These are phyloP conservation scores for Juglanconis oblonga DNA, from an alignment of 2,329 filamentous ascomycete genomes.

Conservation along the genomic window DNA sequence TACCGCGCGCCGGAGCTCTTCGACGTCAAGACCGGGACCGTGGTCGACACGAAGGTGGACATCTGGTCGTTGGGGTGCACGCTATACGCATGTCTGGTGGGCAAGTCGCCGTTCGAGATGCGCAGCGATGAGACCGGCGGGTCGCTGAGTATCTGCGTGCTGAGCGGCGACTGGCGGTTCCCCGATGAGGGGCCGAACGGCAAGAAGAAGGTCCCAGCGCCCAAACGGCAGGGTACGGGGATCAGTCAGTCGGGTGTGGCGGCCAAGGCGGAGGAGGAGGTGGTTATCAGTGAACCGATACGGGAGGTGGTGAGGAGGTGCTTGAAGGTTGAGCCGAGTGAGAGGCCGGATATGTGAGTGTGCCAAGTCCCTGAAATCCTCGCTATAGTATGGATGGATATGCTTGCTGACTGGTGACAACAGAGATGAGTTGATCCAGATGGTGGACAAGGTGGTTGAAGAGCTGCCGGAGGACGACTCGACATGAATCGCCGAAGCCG, in stretches of 20 bases:
- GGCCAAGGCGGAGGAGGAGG: constrained; percentile 37
- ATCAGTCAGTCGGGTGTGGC: constrained; percentile 21
- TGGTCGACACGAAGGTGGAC: constrained; percentile 94
- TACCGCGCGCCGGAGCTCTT: constrained; percentile 97
- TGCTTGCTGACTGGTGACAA: background rate
- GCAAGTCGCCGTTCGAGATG: constrained; percentile 95
- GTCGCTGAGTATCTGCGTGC: constrained; percentile 84
- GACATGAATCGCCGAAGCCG: background rate
- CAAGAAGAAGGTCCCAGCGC: constrained; percentile 39
- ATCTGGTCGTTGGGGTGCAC: constrained; percentile 98
- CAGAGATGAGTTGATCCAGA: constrained; percentile 68
- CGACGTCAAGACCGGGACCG: constrained; percentile 89
- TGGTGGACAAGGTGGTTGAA: constrained; percentile 72
- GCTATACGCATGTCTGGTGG: constrained; percentile 93
- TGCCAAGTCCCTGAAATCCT: background rate
- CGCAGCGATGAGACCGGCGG: constrained; percentile 95
- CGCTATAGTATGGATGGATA: background rate
- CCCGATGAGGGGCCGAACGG: constrained; percentile 76
- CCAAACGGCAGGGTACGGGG: constrained; percentile 25
- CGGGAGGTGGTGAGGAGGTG: constrained; percentile 86
- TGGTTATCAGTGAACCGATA: constrained; percentile 73
- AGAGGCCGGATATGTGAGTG: constrained; percentile 71
- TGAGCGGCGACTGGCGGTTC: constrained; percentile 95
- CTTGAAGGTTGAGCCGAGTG: constrained; percentile 79
- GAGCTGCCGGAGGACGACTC: constrained; percentile 58